Conservation (phyloP, 2,329 filamentous ascomycete genomes). For the Aspergillus novoparasiticus region DNA sequence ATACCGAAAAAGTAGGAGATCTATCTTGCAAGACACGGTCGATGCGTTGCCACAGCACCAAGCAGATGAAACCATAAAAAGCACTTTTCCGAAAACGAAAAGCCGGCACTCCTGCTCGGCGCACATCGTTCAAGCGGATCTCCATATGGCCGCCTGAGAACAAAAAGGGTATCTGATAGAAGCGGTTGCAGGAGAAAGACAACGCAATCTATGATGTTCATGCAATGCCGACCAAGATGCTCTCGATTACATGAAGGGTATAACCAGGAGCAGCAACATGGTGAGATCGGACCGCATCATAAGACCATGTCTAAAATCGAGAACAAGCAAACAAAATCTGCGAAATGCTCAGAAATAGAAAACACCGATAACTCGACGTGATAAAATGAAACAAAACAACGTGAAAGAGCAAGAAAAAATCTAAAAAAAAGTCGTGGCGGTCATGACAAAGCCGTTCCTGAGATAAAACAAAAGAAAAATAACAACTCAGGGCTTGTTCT, state of each 20-base stretch:
- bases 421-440: conserved; percentile 45
- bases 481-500: conserved; percentile 39
- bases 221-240: conserved; percentile 44
- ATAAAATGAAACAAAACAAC: conserved; percentile 26
- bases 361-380: conserved; percentile 25
- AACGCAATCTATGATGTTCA: conserved; percentile 58
- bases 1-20: conserved; percentile 45
- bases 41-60: conserved; percentile 43
- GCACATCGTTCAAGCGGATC: conserved; percentile 42
- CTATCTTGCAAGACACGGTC: conserved; percentile 44
- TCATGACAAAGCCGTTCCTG: conserved; percentile 49
- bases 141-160: conserved; percentile 45
- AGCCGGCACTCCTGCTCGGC: conserved; percentile 41
- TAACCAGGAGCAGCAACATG: conserved; percentile 31
- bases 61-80: conserved; percentile 43
- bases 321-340: conserved; percentile 30
- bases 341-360: conserved; percentile 29
- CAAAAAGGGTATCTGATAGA: conserved; percentile 51
- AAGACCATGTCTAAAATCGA: conserved; percentile 40
- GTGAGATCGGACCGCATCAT: conserved; percentile 42
- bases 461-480: conserved; percentile 31
- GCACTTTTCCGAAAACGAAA: conserved; percentile 42
- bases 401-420: conserved; percentile 22
- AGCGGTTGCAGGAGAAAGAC: conserved; percentile 47
- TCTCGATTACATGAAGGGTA: conserved; percentile 26